Conservation (phyloP, 2,329 filamentous ascomycete genomes). For the Madurella mycetomatis region DNA sequence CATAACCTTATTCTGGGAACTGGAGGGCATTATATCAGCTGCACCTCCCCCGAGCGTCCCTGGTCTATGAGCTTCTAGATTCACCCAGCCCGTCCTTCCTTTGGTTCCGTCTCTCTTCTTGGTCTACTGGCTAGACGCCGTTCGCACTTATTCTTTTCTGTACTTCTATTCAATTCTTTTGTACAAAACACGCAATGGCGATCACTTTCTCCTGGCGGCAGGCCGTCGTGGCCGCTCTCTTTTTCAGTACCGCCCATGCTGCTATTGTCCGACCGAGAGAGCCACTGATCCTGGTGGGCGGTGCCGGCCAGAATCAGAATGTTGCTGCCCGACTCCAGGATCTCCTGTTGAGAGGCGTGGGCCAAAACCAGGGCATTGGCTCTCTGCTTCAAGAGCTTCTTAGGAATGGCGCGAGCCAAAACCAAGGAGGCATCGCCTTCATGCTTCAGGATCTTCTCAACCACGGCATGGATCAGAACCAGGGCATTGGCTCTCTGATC, state of each 20-base stretch:
- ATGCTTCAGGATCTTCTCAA: background rate
- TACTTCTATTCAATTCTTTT: background rate
- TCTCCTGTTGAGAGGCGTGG: background rate
- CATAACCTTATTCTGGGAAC: background rate
- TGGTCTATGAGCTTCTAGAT: background rate
- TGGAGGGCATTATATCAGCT: background rate
- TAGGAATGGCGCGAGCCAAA: background rate
- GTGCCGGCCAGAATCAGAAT: background rate
- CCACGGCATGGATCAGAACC: background rate
- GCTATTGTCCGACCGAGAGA: background rate
- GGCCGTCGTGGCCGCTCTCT: slow-evolving; percentile 19
- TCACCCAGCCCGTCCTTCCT: background rate
- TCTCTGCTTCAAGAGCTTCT: background rate
- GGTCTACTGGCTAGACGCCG: background rate
- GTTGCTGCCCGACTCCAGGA: slow-evolving; percentile 1
- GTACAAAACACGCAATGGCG: slow-evolving; percentile 6
- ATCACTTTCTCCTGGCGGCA: slow-evolving; percentile 21
- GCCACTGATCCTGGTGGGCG: background rate
- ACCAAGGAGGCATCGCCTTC: background rate
- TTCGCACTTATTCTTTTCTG: background rate
- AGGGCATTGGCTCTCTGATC: background rate
- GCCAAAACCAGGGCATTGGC: background rate
- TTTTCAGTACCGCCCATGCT: slow-evolving; percentile 8
- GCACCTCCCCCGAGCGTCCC: background rate
- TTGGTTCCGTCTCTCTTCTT: background rate